A percentile compares a stretch with the other conserved stretches of the same genome.
Evolutionary conservation across 768 basidiomycete species (phyloP).

Genomic region (Daedalea quercina): DNA sequence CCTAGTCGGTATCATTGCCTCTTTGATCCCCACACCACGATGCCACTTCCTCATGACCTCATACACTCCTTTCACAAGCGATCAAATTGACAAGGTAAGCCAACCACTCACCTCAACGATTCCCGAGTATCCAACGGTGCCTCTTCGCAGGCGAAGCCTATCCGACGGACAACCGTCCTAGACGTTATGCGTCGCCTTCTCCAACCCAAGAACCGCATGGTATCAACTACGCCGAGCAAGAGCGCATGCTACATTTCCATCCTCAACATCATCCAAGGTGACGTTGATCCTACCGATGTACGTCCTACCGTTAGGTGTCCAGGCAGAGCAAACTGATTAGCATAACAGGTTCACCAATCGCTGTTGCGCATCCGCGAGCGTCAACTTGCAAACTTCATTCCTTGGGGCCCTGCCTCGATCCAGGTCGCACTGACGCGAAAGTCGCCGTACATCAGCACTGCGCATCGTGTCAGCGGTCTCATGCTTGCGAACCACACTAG

Average conservation of each 20-base stretch:
- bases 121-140: neutral
- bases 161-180: conserved; percentile 91
- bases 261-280: conserved; percentile 97
- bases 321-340: conserved; percentile 2
- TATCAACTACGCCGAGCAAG: conserved; percentile 87
- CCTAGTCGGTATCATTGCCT: conserved; percentile 93
- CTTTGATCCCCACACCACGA: conserved; percentile 92
- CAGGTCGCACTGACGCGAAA: conserved; percentile 92
- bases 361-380: conserved; percentile 94
- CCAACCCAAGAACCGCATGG: conserved; percentile 98
- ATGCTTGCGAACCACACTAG: conserved; percentile 99
- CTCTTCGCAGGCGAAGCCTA: conserved; percentile 70
- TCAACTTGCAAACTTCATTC: conserved; percentile 95
- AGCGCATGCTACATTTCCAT: conserved; percentile 96
- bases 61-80: conserved; percentile 97
- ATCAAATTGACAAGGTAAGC: conserved; percentile 87
- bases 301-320: conserved; percentile 17
- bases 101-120: neutral
- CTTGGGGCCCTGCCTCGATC: conserved; percentile 98
- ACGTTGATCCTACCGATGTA: conserved; percentile 97
- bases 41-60: conserved; percentile 99
- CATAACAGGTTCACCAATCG: conserved; percentile 86
- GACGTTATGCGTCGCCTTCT: conserved; percentile 98
- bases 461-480: conserved; percentile 92
- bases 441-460: conserved; percentile 82